Conservation (phyloP, 2,329 filamentous ascomycete genomes). For the Aspergillus fructus region DNA sequence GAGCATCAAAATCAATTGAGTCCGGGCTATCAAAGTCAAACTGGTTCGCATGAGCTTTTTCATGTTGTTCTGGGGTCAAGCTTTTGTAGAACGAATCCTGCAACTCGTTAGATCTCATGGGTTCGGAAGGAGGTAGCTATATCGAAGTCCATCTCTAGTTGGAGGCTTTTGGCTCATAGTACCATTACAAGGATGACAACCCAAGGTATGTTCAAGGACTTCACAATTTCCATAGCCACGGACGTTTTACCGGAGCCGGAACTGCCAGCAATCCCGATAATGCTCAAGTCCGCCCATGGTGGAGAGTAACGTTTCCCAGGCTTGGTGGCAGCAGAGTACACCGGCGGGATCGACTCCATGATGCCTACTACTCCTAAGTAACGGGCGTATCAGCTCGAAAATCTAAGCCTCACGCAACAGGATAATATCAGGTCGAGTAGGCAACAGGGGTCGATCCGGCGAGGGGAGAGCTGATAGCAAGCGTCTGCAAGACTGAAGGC, state of each 20-base stretch:
- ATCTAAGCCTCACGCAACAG: background rate
- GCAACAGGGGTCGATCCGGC: slow-evolving; percentile 5
- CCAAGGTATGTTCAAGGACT: slow-evolving; percentile 88
- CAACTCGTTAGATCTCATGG: slow-evolving; percentile 8
- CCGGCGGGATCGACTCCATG: slow-evolving; percentile 41
- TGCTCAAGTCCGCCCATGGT: slow-evolving; percentile 93
- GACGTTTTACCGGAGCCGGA: slow-evolving; percentile 97
- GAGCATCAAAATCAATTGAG: slow-evolving; percentile 89
- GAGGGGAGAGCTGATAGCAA: slow-evolving; percentile 2
- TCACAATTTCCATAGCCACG: slow-evolving; percentile 86
- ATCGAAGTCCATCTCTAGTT: background rate
- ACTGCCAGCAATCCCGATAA: slow-evolving; percentile 93
- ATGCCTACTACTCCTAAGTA: slow-evolving; percentile 10
- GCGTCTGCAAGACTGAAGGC: background rate
- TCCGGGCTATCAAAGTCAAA: slow-evolving; percentile 95
- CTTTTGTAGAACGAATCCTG: slow-evolving; percentile 98
- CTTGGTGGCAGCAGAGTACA: slow-evolving; percentile 35
- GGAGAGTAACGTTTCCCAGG: slow-evolving; percentile 78
- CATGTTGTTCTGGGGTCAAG: slow-evolving; percentile 74
- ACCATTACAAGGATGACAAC: slow-evolving; percentile 98
- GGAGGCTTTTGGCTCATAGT: slow-evolving; percentile 23
- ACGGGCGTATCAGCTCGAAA: background rate
- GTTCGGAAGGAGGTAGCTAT: background rate
- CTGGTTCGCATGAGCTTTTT: slow-evolving; percentile 80
- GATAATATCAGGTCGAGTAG: background rate